Evolutionary conservation across 441 rosid genomes (phyloP).

Genomic region (Populus hybrid): DNA sequence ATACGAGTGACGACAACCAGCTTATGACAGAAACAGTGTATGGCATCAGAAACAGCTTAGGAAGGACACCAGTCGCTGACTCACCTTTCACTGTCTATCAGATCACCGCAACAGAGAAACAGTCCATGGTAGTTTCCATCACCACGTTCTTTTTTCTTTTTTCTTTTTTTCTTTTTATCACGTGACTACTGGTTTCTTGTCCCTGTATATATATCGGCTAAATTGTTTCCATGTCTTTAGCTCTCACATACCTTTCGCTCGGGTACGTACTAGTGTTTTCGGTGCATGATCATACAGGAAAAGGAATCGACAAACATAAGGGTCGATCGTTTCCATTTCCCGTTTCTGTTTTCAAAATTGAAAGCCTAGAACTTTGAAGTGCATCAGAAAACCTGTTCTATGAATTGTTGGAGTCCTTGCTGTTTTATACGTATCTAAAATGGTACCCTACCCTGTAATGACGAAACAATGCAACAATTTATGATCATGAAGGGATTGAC

Average conservation of each 20-base stretch:
- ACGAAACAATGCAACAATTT: too few species aligned
- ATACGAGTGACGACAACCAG: neutral
- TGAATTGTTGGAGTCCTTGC: too few species aligned
- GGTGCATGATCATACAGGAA: too few species aligned
- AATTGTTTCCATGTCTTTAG: neutral
- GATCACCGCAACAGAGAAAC: neutral
- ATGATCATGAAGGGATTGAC: neutral
- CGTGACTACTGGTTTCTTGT: constrained; percentile 4
- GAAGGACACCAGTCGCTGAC: neutral
- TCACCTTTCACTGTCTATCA: neutral
- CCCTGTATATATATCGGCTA: constrained; percentile 5
- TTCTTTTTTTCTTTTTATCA: neutral
- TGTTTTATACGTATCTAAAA: too few species aligned
- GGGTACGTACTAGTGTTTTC: neutral
- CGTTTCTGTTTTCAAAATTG: too few species aligned
- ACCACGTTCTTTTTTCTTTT: constrained; percentile 3
- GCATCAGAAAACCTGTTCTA: too few species aligned
- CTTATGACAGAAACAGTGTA: neutral
- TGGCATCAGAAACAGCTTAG: neutral
- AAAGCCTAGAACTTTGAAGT: too few species aligned
- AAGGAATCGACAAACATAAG: too few species aligned
- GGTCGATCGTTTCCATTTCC: too few species aligned
- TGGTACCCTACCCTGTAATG: neutral
- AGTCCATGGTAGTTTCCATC: neutral
- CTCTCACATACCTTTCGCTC: neutral